Conservation (phyloP, 2,329 filamentous ascomycete genomes). For the Rugonectria rugulosa region DNA sequence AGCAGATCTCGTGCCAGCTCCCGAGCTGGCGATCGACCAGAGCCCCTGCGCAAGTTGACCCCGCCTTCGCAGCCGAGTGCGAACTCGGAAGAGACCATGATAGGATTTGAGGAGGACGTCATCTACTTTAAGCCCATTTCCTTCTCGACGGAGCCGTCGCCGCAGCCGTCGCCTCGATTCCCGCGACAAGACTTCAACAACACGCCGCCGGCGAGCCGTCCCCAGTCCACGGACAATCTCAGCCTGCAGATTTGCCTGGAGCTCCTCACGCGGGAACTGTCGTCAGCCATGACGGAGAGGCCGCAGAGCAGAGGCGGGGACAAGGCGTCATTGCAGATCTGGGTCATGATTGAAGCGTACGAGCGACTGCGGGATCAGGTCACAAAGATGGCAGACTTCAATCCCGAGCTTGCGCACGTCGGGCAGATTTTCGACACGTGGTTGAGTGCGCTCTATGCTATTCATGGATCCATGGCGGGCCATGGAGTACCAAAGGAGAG, state of each 20-base stretch:
- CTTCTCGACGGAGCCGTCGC: slow-evolving; percentile 47
- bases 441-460: slow-evolving; percentile 56
- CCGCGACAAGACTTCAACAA: slow-evolving; percentile 23
- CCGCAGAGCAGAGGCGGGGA: slow-evolving; percentile 38
- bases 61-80: slow-evolving; percentile 42
- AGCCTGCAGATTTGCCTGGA: slow-evolving; percentile 60
- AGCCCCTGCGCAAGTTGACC: slow-evolving; percentile 33
- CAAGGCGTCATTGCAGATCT: slow-evolving; percentile 58
- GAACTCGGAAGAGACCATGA: slow-evolving; percentile 56
- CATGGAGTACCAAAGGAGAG: slow-evolving; percentile 36
- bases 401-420: slow-evolving; percentile 43
- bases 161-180: slow-evolving; percentile 30
- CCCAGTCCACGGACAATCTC: slow-evolving; percentile 44
- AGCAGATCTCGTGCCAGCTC: slow-evolving; percentile 25
- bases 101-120: slow-evolving; percentile 55
- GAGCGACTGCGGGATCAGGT: slow-evolving; percentile 60
- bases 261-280: slow-evolving; percentile 58
- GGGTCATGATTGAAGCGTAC: slow-evolving; percentile 67
- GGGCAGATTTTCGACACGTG: slow-evolving; percentile 57
- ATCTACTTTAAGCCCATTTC: slow-evolving; percentile 57
- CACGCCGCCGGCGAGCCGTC: slow-evolving; percentile 23
- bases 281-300: slow-evolving; percentile 47
- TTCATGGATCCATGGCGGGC: slow-evolving; percentile 49
- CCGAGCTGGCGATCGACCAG: slow-evolving; percentile 29
- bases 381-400: slow-evolving; percentile 41